These are phyloP conservation scores for Effrenium voratum DNA, from an alignment of 73 alveolate species.

Conservation along the genomic window DNA sequence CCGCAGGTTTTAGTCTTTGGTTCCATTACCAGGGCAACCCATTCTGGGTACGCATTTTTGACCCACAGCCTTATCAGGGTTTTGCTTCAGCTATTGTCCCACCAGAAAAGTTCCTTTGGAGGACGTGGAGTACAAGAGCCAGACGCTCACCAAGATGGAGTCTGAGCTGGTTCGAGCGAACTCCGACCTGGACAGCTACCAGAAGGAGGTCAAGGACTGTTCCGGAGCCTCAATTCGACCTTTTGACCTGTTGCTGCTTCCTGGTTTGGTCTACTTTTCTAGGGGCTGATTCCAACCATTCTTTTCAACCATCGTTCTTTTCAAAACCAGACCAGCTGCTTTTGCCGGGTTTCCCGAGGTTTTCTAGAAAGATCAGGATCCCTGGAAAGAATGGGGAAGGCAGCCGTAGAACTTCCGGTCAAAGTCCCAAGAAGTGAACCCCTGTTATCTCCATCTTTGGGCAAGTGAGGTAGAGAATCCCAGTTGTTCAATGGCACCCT, in stretches of 20 bases:
- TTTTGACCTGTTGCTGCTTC: not conserved
- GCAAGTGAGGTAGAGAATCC: too few relatives aligned
- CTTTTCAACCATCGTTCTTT: not conserved
- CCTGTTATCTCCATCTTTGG: too few relatives aligned
- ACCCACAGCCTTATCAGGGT: too few relatives aligned
- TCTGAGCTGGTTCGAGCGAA: slow-evolving; percentile 65
- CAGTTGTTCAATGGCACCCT: too few relatives aligned
- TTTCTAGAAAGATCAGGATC: too few relatives aligned
- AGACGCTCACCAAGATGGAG: slow-evolving; percentile 61
- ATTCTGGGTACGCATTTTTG: too few relatives aligned
- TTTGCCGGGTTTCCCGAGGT: too few relatives aligned
- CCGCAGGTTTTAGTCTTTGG: not conserved
- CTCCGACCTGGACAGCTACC: slow-evolving; percentile 54
- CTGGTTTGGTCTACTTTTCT: too few relatives aligned
- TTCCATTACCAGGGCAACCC: not conserved
- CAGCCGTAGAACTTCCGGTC: too few relatives aligned
- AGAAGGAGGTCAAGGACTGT: slow-evolving; percentile 79
- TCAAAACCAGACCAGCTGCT: not conserved
- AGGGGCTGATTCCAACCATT: not conserved
- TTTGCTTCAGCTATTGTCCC: not conserved
- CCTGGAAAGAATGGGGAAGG: too few relatives aligned
- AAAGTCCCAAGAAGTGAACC: too few relatives aligned
- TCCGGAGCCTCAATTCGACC: not conserved
- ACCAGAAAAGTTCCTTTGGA: not conserved
- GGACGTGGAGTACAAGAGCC: slow-evolving; percentile 90